These are phyloP conservation scores for Agastache rugosa DNA, from an alignment of 257 asterid genomes.

Conservation along the genomic window DNA sequence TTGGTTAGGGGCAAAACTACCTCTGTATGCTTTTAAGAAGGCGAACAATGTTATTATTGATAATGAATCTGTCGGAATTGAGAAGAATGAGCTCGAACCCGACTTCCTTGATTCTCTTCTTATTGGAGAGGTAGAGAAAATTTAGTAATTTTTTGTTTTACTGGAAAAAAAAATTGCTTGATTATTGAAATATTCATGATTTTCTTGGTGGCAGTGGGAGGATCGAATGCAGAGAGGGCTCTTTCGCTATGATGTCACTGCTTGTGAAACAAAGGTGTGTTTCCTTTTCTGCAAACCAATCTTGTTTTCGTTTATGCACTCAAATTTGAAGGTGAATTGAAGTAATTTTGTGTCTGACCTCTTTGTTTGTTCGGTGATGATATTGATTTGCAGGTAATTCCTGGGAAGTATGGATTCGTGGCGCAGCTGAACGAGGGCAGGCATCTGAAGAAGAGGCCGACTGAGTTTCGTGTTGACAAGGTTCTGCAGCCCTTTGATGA, in stretches of 20 bases:
- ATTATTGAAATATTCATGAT: constrained; percentile 1
- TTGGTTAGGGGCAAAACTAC: constrained; percentile 72
- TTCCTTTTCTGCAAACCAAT: neutral
- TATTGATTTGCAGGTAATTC: constrained; percentile 66
- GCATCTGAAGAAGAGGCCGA: constrained; percentile 98
- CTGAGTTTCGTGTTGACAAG: constrained; percentile 93
- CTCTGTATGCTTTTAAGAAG: constrained; percentile 71
- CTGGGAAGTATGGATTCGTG: constrained; percentile 84
- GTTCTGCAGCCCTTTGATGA: constrained; percentile 93
- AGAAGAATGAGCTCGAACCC: constrained; percentile 53
- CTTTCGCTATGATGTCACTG: constrained; percentile 97
- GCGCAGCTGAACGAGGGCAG: constrained; percentile 97
- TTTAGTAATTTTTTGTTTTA: neutral
- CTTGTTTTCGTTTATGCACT: neutral
- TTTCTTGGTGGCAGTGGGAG: constrained; percentile 77
- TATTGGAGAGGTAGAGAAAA: constrained; percentile 65
- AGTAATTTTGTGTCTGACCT: no score
- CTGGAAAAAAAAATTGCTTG: neutral
- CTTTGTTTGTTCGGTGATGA: neutral
- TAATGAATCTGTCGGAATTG: constrained; percentile 38
- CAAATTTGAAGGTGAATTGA: neutral
- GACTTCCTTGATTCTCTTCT: constrained; percentile 77
- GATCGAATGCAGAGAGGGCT: constrained; percentile 94
- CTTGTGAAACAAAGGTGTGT: constrained; percentile 89
- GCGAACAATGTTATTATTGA: constrained; percentile 40